Conservation (phyloP, 106 monocot genomes). For the Platanthera guangdongensis region DNA sequence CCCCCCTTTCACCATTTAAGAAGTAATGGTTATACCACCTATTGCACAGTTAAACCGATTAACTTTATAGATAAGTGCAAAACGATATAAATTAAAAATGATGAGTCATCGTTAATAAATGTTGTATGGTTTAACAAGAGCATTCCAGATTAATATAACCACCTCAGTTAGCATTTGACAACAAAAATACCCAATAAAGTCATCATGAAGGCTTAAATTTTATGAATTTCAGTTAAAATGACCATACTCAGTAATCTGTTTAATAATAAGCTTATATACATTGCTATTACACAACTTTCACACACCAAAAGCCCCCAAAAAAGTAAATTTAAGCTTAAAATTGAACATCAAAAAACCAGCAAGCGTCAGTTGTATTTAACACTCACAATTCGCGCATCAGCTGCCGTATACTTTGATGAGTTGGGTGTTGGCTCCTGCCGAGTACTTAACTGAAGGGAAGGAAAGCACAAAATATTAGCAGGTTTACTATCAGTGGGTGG, state of each 20-base stretch:
- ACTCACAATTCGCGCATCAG: constrained; percentile 59
- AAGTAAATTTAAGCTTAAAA: background rate
- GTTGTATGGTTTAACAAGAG: background rate
- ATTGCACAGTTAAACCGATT: no score
- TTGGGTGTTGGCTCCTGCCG: constrained; percentile 47
- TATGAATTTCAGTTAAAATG: background rate
- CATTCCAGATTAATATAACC: background rate
- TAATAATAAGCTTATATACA: no score
- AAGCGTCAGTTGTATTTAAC: background rate
- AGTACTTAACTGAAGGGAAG: constrained; percentile 34
- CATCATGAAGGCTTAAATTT: background rate
- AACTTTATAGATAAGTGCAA: background rate
- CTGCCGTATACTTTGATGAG: constrained; percentile 64
- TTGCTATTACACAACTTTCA: background rate
- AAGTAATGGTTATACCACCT: no score
- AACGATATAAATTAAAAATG: background rate
- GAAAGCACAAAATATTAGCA: background rate
- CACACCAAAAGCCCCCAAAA: background rate
- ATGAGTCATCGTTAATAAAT: background rate
- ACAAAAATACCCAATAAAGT: background rate
- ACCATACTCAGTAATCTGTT: no score
- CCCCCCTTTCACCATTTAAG: no score
- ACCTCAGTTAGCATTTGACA: background rate
- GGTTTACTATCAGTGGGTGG: background rate
- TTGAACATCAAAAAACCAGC: background rate